phyloP scores from a whole-genome alignment of 202 grass and related monocot species.

The Saccharum hybrid region DNA sequence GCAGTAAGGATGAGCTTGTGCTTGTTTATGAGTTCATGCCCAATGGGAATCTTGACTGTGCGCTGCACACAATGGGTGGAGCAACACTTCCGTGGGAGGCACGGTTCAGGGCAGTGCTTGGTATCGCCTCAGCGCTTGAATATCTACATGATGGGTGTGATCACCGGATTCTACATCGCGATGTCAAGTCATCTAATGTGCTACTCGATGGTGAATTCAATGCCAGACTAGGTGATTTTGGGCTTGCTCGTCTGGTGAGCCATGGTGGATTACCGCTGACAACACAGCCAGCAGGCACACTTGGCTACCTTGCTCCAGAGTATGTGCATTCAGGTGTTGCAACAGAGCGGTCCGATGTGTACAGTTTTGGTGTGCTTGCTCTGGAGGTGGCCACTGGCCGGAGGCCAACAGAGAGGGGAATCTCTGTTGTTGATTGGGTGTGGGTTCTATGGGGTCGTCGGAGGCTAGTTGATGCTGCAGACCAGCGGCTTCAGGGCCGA shows the following conservation, averaged over 20 bases:
- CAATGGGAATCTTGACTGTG: slow-evolving; percentile 66
- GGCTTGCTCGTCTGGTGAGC: slow-evolving; percentile 62
- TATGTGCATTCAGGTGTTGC: slow-evolving; percentile 69
- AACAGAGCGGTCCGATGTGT: slow-evolving; percentile 71
- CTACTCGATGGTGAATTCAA: slow-evolving; percentile 74
- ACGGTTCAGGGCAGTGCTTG: slow-evolving; percentile 59
- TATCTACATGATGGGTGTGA: slow-evolving; percentile 80
- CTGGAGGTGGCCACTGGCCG: slow-evolving; percentile 74
- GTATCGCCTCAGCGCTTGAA: slow-evolving; percentile 60
- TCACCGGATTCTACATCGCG: slow-evolving; percentile 70
- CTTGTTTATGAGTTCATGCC: slow-evolving; percentile 91
- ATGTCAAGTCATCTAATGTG: slow-evolving; percentile 76
- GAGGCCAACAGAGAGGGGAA: slow-evolving; percentile 54
- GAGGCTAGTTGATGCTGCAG: slow-evolving; percentile 67
- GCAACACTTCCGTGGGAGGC: slow-evolving; percentile 62
- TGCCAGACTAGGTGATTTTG: slow-evolving; percentile 71
- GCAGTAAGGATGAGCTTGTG: slow-evolving; percentile 64
- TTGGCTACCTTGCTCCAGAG: slow-evolving; percentile 75
- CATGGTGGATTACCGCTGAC: slow-evolving; percentile 52
- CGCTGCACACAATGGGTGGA: slow-evolving; percentile 49
- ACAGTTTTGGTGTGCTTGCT: slow-evolving; percentile 75
- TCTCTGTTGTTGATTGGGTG: slow-evolving; percentile 67
- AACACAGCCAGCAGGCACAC: slow-evolving; percentile 69
- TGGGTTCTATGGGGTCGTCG: slow-evolving; percentile 59
- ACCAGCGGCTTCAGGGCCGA: slow-evolving; percentile 53